These are phyloP conservation scores for Mucuna pruriens DNA, from an alignment of 306 rosid genomes.

Conservation along the genomic window DNA sequence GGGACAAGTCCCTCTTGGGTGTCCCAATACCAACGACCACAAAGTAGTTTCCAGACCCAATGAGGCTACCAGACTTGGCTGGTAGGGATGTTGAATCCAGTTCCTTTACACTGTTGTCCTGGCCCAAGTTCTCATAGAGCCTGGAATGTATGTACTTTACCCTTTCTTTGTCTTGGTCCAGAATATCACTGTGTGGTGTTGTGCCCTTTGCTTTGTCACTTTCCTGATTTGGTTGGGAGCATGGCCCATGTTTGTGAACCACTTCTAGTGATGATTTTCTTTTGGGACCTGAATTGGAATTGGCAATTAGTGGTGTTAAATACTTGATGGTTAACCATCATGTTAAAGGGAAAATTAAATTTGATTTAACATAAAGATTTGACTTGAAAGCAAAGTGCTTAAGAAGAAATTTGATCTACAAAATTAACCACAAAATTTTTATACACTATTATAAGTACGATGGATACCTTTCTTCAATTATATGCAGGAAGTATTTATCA, in stretches of 20 bases:
- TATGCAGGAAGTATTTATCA: too few species aligned
- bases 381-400: neutral
- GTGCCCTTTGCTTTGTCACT: neutral
- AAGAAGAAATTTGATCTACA: too few species aligned
- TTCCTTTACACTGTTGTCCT: neutral
- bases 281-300: slow-evolving; percentile 36
- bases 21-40: slow-evolving; percentile 71
- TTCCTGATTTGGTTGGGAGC: slow-evolving; percentile 36
- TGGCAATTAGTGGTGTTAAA: neutral
- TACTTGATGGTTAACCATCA: neutral
- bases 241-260: slow-evolving; percentile 66
- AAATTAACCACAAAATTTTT: too few species aligned
- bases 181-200: slow-evolving; percentile 44
- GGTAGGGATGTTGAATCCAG: slow-evolving; percentile 47
- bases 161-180: slow-evolving; percentile 47
- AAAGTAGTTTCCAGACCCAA: slow-evolving; percentile 65
- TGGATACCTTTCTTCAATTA: too few species aligned
- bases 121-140: neutral
- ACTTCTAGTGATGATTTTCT: slow-evolving; percentile 49
- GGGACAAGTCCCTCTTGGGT: slow-evolving; percentile 58
- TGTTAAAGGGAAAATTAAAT: neutral
- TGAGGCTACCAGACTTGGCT: slow-evolving; percentile 51
- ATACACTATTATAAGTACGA: too few species aligned
- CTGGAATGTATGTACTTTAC: slow-evolving; percentile 50
- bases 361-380: neutral